phyloP scores from a whole-genome alignment of 176 grass and related monocot genomes.

The Typha latifolia region DNA sequence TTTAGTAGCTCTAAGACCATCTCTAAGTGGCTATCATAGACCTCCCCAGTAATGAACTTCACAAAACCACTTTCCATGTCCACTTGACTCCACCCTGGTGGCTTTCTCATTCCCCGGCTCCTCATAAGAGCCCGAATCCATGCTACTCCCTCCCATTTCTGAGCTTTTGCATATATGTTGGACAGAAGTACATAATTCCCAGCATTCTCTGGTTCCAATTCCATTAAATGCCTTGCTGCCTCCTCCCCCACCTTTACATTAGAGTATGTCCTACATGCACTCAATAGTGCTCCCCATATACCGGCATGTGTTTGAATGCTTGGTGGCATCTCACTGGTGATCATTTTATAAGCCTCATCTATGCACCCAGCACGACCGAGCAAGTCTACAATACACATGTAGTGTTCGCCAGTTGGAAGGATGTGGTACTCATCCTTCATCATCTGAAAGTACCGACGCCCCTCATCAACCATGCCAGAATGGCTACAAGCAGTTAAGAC shows the following conservation, averaged over 20 bases:
- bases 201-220: constrained; percentile 40
- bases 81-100: constrained; percentile 32
- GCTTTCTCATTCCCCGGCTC: constrained; percentile 31
- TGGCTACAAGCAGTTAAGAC: constrained; percentile 41
- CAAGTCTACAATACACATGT: constrained; percentile 30
- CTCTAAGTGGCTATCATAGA: constrained; percentile 22
- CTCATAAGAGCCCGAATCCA: constrained; percentile 31
- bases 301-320: constrained; percentile 21
- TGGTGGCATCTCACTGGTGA: constrained; percentile 22
- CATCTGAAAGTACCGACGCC: constrained; percentile 21
- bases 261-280: constrained; percentile 39
- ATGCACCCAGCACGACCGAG: constrained; percentile 32
- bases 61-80: constrained; percentile 22
- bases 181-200: constrained; percentile 44
- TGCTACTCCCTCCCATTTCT: constrained; percentile 29
- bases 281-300: constrained; percentile 37
- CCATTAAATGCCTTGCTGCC: constrained; percentile 30
- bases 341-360: constrained; percentile 33
- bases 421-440: constrained; percentile 36
- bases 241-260: constrained; percentile 31
- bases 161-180: constrained; percentile 32
- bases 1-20: constrained; percentile 22
- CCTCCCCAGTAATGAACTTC: constrained; percentile 27
- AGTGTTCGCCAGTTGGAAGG: constrained; percentile 26
- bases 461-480: constrained; percentile 29